Evolutionary conservation across 1,284 basidiomycete genomes (phyloP).

Genomic region (Ceratobasidium sp.): DNA sequence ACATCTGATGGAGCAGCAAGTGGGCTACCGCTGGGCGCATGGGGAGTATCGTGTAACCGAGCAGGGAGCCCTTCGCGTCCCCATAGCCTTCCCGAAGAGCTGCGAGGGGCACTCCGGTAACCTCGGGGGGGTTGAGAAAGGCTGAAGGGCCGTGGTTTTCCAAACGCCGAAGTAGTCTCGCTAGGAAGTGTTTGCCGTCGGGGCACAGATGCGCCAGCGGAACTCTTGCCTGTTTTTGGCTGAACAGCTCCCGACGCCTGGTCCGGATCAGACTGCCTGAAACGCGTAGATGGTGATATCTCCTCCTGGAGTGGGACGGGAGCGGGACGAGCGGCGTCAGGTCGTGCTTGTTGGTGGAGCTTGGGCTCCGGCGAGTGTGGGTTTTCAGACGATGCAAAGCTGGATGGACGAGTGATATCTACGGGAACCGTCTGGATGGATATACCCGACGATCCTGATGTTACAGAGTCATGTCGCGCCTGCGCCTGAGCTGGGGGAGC

Average conservation of each 20-base stretch:
- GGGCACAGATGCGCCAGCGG: not conserved
- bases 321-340: not conserved
- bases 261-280: constrained; percentile 33
- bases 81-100: constrained; percentile 29
- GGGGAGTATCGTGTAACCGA: constrained; percentile 9
- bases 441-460: constrained; percentile 7
- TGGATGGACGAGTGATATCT: constrained; percentile 10
- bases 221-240: not conserved
- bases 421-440: constrained; percentile 18
- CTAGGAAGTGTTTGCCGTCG: constrained; percentile 32
- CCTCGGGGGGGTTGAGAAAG: constrained; percentile 26
- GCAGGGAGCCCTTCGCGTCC: constrained; percentile 38
- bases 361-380: constrained; percentile 3
- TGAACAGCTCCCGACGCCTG: constrained; percentile 3
- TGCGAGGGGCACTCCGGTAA: constrained; percentile 15
- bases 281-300: not conserved
- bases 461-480: constrained; percentile 11
- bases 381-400: constrained; percentile 12
- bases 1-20: not conserved
- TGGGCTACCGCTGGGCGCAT: not conserved
- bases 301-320: constrained; percentile 25
- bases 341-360: not conserved
- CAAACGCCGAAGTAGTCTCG: constrained; percentile 21
- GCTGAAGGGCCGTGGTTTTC: constrained; percentile 7
- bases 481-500: constrained; percentile 5